Conservation (phyloP, 352 stramenopile species). For the Blastocystis sp. region DNA sequence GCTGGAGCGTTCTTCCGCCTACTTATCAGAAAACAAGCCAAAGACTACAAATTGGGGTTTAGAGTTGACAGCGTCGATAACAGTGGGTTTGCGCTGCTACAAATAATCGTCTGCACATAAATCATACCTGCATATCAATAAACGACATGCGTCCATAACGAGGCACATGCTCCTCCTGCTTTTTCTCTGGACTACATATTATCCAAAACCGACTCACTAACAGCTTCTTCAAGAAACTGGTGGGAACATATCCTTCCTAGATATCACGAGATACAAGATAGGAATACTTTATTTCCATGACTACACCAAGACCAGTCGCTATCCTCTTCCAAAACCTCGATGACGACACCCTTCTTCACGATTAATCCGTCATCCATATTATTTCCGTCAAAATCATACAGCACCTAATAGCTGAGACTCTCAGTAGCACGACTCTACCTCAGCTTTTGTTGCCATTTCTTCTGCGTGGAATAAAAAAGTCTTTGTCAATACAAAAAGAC, state of each 20-base stretch:
- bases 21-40: not conserved
- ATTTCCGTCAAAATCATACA: conserved; percentile 58
- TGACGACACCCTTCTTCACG: conserved; percentile 16
- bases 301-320: conserved; percentile 39
- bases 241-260: conserved; percentile 35
- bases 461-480: not conserved
- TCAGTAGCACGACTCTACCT: not conserved
- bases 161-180: not conserved
- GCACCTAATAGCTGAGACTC: not conserved
- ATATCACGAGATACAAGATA: not conserved
- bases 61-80: conserved; percentile 32
- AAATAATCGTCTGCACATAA: not conserved
- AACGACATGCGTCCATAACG: conserved; percentile 11
- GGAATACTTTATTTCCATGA: not conserved
- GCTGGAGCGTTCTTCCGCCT: not conserved
- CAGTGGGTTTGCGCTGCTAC: conserved; percentile 29
- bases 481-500: not conserved
- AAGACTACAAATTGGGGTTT: conserved; percentile 6
- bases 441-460: not conserved
- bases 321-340: conserved; percentile 10
- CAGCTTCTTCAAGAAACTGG: not conserved
- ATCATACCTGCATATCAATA: conserved; percentile 32
- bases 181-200: not conserved
- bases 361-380: conserved; percentile 43
- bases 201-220: not conserved